Percentiles rank a stretch among this genome's conserved stretches.
phyloP scores from a whole-genome alignment of 495 filamentous ascomycete genomes.

The Jackrogersella minutella region DNA sequence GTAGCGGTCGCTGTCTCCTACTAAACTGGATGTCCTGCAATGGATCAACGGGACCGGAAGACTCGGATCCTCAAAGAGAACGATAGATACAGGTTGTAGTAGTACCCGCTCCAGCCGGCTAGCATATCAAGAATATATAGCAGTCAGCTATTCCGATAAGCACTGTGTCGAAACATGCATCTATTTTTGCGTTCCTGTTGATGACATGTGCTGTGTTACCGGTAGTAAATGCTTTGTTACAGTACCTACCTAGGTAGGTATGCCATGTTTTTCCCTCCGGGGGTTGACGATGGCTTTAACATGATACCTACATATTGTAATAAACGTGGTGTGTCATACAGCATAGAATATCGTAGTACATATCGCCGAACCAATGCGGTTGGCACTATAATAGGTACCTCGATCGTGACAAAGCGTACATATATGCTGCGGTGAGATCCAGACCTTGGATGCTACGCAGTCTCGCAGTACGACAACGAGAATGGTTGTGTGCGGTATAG shows the following conservation, averaged over 20 bases:
- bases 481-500: not conserved
- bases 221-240: not conserved
- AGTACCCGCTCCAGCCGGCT: not conserved
- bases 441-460: not conserved
- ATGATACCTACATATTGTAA: not conserved
- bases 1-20: not conserved
- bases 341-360: not conserved
- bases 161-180: too few species aligned
- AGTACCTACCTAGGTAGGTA: too few species aligned
- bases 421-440: not conserved
- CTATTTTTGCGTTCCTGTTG: not conserved
- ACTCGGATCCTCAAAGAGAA: not conserved
- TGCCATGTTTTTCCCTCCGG: not conserved
- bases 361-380: not conserved
- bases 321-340: not conserved
- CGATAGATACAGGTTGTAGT: not conserved
- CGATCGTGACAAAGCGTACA: not conserved
- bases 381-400: not conserved
- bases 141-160: not conserved
- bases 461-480: not conserved
- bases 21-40: not conserved
- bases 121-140: not conserved
- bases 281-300: not conserved
- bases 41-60: not conserved
- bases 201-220: not conserved